phyloP scores from a whole-genome alignment of 768 basidiomycete genomes.

The Myochromella boudieri region DNA sequence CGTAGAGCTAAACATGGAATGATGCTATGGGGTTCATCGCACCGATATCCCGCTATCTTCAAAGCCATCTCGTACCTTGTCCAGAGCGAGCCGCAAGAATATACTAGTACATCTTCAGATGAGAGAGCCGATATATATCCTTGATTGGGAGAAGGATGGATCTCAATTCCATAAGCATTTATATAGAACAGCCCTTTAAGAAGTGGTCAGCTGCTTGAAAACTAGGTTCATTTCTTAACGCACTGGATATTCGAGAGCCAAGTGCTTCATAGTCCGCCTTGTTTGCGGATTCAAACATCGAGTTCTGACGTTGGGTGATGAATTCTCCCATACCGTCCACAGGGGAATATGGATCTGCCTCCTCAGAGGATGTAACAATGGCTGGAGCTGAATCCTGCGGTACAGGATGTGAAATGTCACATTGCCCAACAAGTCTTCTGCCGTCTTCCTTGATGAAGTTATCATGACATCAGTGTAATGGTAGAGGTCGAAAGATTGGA shows the following conservation, averaged over 20 bases:
- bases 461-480: too few relatives aligned
- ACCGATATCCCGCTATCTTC: background rate
- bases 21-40: slow-evolving; percentile 35
- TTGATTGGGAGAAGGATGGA: slow-evolving; percentile 86
- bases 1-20: slow-evolving; percentile 89
- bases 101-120: slow-evolving; percentile 70
- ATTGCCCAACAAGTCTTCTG: slow-evolving; percentile 81
- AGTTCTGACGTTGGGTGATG: slow-evolving; percentile 51
- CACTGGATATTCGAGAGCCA: slow-evolving; percentile 62
- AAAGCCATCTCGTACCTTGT: slow-evolving; percentile 59
- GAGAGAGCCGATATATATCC: slow-evolving; percentile 68
- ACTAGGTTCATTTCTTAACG: slow-evolving; percentile 22
- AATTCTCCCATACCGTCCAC: slow-evolving; percentile 55
- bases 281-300: slow-evolving; percentile 58
- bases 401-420: slow-evolving; percentile 90
- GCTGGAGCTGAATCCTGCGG: slow-evolving; percentile 27
- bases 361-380: slow-evolving; percentile 32
- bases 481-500: background rate
- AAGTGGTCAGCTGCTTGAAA: slow-evolving; percentile 8
- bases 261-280: slow-evolving; percentile 60
- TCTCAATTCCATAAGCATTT: slow-evolving; percentile 88
- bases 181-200: slow-evolving; percentile 77
- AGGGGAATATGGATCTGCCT: slow-evolving; percentile 38
- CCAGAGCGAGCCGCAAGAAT: slow-evolving; percentile 94
- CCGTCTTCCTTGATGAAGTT: slow-evolving; percentile 60